phyloP scores from a whole-genome alignment of 169 alveolate species.

The Babesia ovis region DNA sequence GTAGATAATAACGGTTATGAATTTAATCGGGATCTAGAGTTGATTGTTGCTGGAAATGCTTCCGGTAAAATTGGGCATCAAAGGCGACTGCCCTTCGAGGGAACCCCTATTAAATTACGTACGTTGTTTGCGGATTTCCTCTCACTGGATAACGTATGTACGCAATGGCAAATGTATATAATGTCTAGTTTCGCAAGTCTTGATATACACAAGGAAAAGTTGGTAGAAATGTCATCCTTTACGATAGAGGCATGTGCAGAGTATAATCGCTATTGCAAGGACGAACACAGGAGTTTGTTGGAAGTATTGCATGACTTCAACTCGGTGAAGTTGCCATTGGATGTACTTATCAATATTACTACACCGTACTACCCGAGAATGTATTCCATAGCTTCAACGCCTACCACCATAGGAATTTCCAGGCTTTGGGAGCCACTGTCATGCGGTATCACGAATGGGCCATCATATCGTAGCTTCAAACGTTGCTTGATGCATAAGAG shows the following conservation, averaged over 20 bases:
- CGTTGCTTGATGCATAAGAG: constrained; percentile 1
- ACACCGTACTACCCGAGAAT: constrained; percentile 63
- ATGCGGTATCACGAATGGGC: neutral
- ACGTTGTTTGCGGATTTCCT: constrained; percentile 36
- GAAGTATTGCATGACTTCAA: constrained; percentile 58
- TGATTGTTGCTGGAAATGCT: neutral
- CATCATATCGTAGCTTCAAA: constrained; percentile 20
- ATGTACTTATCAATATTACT: constrained; percentile 51
- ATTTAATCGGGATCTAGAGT: constrained; percentile 12
- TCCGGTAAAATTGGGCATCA: neutral
- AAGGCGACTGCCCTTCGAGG: constrained; percentile 24
- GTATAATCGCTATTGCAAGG: constrained; percentile 59
- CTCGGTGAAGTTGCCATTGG: constrained; percentile 38
- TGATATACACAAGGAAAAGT: constrained; percentile 45
- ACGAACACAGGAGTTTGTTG: constrained; percentile 44
- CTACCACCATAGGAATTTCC: constrained; percentile 16
- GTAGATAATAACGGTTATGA: neutral
- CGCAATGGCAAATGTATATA: constrained; percentile 59
- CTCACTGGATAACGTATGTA: constrained; percentile 45
- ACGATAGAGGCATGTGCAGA: constrained; percentile 43
- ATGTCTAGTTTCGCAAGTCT: constrained; percentile 39
- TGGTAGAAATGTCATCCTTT: constrained; percentile 44
- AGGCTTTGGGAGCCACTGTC: neutral
- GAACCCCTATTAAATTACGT: constrained; percentile 25
- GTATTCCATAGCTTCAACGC: constrained; percentile 57